phyloP scores from a whole-genome alignment of 495 filamentous ascomycete genomes.

The Baudoinia panamericana region DNA sequence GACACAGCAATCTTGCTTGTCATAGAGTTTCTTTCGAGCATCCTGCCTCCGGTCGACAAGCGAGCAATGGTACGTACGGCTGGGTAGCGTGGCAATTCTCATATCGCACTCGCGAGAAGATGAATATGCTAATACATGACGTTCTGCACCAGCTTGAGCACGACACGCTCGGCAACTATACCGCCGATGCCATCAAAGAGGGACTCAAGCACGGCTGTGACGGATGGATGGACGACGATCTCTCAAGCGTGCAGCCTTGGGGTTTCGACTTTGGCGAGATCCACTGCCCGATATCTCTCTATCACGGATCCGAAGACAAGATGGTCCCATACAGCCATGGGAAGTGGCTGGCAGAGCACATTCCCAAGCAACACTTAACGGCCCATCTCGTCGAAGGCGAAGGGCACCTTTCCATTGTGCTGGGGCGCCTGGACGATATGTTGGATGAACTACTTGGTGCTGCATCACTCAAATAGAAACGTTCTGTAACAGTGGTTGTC shows the following conservation, averaged over 20 bases:
- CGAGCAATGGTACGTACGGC: no score
- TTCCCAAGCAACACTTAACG: constrained; percentile 9
- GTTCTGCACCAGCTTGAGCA: constrained; percentile 6
- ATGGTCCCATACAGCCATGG: constrained; percentile 19
- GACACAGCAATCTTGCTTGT: no score
- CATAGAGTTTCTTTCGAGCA: constrained; percentile 5
- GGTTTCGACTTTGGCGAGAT: constrained; percentile 18
- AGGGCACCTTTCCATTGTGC: constrained; percentile 18
- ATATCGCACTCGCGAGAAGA: no score
- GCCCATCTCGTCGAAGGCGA: constrained; percentile 12
- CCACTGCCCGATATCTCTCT: constrained; percentile 12
- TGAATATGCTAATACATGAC: not conserved
- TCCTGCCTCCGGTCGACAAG: constrained; percentile 18
- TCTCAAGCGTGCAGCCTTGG: constrained; percentile 15
- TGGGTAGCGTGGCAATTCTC: not conserved
- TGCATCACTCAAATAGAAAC: no score
- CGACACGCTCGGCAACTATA: constrained; percentile 5
- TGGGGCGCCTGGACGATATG: constrained; percentile 13
- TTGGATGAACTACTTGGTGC: constrained; percentile 11
- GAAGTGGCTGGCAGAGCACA: constrained; percentile 15
- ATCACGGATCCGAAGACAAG: constrained; percentile 14
- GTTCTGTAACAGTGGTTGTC: no score
- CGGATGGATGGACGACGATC: constrained; percentile 19
- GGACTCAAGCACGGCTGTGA: constrained; percentile 15
- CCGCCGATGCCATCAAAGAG: constrained; percentile 3